Percentiles rank a stretch among this genome's conserved stretches.
phyloP scores from a whole-genome alignment of 495 filamentous ascomycete species.

The Neurospora sp. region DNA sequence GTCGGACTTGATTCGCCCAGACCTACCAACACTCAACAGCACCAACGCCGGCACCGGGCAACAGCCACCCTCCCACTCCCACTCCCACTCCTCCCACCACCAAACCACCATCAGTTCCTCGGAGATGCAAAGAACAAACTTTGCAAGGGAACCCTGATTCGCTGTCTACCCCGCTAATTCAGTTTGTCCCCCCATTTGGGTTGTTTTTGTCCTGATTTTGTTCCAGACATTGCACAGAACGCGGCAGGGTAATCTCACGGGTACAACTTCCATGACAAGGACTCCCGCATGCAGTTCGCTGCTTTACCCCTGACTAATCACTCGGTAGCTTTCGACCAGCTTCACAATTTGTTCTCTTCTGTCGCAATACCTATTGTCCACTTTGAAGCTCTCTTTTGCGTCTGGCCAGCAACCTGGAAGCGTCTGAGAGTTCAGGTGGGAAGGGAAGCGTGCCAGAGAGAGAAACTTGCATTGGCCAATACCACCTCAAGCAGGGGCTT shows the following conservation, averaged over 20 bases:
- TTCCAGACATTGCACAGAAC: not conserved
- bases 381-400: not conserved
- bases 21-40: not conserved
- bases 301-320: not conserved
- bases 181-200: not conserved
- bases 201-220: not conserved
- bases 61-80: not conserved
- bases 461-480: not conserved
- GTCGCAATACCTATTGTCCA: not conserved
- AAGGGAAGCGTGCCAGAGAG: not conserved
- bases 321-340: not conserved
- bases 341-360: not conserved
- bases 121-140: conserved; percentile 20
- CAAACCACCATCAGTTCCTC: conserved; percentile 13
- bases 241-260: not conserved
- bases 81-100: not conserved
- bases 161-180: not conserved
- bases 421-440: not conserved
- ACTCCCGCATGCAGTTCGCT: not conserved
- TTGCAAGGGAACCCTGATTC: conserved; percentile 3
- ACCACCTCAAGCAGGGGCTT: not conserved
- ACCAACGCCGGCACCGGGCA: not conserved
- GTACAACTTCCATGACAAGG: not conserved
- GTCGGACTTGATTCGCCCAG: not conserved
- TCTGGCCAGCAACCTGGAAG: not conserved